Percentiles rank a stretch among this genome's conserved stretches.
Evolutionary conservation across 169 alveolate genomes (phyloP).

Genomic region (Plasmodium vinckei): DNA sequence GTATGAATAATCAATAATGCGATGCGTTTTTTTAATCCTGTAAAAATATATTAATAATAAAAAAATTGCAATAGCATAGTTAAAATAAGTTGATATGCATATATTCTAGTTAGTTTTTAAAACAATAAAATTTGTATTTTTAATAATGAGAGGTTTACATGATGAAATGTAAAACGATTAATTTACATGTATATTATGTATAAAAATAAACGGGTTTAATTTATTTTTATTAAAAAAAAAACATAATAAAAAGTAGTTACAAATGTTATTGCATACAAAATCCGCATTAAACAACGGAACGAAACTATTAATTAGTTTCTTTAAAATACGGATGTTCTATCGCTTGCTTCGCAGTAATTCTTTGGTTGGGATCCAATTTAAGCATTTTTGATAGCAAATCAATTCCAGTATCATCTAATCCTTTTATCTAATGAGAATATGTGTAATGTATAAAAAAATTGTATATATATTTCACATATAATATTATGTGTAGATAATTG

Average conservation of each 20-base stretch:
- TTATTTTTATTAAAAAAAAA: background rate
- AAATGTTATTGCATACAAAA: background rate
- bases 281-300: background rate
- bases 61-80: too few relatives aligned
- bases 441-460: background rate
- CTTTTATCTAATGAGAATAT: constrained; percentile 80
- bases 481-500: too few relatives aligned
- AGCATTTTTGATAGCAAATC: constrained; percentile 94
- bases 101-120: too few relatives aligned
- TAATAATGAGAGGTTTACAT: too few relatives aligned
- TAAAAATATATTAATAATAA: too few relatives aligned
- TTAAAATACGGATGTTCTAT: constrained; percentile 95
- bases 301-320: constrained; percentile 76
- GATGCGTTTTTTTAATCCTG: background rate
- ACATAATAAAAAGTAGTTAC: background rate
- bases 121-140: too few relatives aligned
- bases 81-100: too few relatives aligned
- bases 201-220: background rate
- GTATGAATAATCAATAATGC: too few relatives aligned
- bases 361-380: constrained; percentile 93
- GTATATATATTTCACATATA: too few relatives aligned
- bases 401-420: constrained; percentile 89
- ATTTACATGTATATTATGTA: background rate
- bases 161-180: too few relatives aligned
- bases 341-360: constrained; percentile 97